These are phyloP conservation scores for Yarrowia bubula DNA, from an alignment of 805 yeast genomes.

Conservation along the genomic window DNA sequence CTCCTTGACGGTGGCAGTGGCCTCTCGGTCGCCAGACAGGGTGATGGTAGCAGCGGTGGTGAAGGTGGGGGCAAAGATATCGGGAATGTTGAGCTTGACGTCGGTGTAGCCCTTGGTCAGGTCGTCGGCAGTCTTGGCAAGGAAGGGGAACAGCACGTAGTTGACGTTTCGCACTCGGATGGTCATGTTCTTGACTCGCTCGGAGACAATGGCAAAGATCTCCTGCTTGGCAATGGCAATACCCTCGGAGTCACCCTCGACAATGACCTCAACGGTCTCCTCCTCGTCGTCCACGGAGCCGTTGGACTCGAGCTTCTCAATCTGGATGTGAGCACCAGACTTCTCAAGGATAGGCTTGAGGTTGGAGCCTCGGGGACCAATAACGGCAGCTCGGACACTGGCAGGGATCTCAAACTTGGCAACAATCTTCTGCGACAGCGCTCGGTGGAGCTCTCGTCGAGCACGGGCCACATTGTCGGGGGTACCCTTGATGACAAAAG, in stretches of 20 bases:
- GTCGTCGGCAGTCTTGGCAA: conserved; percentile 40
- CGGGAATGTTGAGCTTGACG: conserved; percentile 33
- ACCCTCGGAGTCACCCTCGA: conserved; percentile 85
- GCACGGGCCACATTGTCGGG: conserved; percentile 65
- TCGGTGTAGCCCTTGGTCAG: conserved; percentile 36
- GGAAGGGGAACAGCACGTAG: conserved; percentile 35
- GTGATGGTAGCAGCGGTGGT: conserved; percentile 43
- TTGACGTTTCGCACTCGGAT: conserved; percentile 33
- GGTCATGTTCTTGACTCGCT: conserved; percentile 54
- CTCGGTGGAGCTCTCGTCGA: conserved; percentile 70
- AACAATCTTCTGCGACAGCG: conserved; percentile 70
- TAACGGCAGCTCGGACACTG: conserved; percentile 69
- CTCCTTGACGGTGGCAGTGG: conserved; percentile 55
- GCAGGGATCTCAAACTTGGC: conserved; percentile 69
- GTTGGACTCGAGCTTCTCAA: conserved; percentile 43
- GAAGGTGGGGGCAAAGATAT: conserved; percentile 17
- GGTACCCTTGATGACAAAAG: conserved; percentile 77
- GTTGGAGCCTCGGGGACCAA: conserved; percentile 83
- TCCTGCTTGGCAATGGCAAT: conserved; percentile 67
- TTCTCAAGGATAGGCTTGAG: conserved; percentile 74
- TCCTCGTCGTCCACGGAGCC: conserved; percentile 50
- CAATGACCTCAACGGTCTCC: conserved; percentile 55
- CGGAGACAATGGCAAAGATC: conserved; percentile 70
- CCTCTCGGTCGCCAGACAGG: conserved; percentile 70
- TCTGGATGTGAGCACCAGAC: conserved; percentile 67